Base-by-base conservation (phyloP, 108 stramenopile genomes). In the Thalassiosira profunda region DNA sequence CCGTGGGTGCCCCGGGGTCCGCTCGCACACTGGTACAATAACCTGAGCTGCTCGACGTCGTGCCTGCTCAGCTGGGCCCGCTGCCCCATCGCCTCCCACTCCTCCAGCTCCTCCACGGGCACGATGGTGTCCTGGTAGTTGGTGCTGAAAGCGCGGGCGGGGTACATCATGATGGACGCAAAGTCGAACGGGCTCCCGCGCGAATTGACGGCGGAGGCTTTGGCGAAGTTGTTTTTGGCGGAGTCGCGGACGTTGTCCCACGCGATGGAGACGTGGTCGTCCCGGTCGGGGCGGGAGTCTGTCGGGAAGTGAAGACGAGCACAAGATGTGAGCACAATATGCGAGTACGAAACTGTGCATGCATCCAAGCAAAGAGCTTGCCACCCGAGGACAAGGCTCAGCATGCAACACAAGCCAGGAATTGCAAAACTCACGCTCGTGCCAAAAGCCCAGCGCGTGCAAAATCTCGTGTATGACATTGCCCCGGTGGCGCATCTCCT, bases 361-460 rank as follows among this genome's bases (percentile, higher is more conserved):
- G n/a, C n/a, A n/a, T n/a, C n/a, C n/a, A n/a, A n/a, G n/a, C n/a
- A n/a, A n/a, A n/a, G n/a, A n/a, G n/a, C n/a, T n/a, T n/a, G n/a
- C n/a, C n/a, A n/a, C n/a, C n/a, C 57, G n/a, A n/a, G n/a, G n/a
- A n/a, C n/a, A n/a, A n/a, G n/a, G n/a, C n/a, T n/a, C n/a, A n/a
- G n/a, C n/a, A n/a, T n/a, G n/a, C n/a, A n/a, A n/a, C n/a, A n/a
- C n/a, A n/a, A n/a, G n/a, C n/a, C n/a, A n/a, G n/a, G n/a, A n/a
- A n/a, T n/a, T n/a, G n/a, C n/a, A n/a, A n/a, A n/a, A n/a, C n/a
- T n/a, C n/a, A n/a, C 82, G 84, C 60, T 81, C 84, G 30, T 85
- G 84, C 80, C 76, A 82, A 44, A 82, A 85, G 10, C 84, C 84
- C 12, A 85, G 24, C 1, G 80, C 62, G 56, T 85, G 84, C 20